Evolutionary conservation across 176 grass and related monocot species (phyloP).

Genomic region (Eragrostis nindensis): DNA sequence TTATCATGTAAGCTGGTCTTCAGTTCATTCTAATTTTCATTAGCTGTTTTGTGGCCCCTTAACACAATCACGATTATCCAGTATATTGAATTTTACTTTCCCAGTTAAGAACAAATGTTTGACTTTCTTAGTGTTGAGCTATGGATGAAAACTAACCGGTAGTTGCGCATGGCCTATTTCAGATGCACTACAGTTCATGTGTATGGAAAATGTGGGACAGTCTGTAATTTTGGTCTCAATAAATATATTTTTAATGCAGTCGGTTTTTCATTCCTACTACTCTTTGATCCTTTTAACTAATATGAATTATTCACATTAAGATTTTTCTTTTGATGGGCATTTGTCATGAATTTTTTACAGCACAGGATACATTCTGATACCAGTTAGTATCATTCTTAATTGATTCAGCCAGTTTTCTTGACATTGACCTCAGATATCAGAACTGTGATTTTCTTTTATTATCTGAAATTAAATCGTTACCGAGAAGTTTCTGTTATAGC

Average conservation of each 20-base stretch:
- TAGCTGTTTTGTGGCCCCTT: not conserved
- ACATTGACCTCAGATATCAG: slow-evolving; percentile 5
- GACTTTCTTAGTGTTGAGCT: slow-evolving; percentile 6
- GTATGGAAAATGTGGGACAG: not conserved
- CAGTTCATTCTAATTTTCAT: slow-evolving; percentile 23
- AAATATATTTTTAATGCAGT: not conserved
- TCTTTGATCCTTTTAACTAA: too few species aligned
- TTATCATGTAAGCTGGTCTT: slow-evolving; percentile 70
- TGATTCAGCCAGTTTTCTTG: slow-evolving; percentile 23
- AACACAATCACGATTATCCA: not conserved
- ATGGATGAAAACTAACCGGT: not conserved
- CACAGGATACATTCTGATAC: slow-evolving; percentile 7
- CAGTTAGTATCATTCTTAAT: slow-evolving; percentile 9
- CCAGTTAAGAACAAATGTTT: not conserved
- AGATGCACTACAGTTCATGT: slow-evolving; percentile 5
- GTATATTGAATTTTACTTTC: slow-evolving; percentile 7
- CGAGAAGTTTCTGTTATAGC: not conserved
- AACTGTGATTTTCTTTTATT: slow-evolving; percentile 2
- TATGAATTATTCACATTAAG: slow-evolving; percentile 4
- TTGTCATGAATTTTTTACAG: not conserved
- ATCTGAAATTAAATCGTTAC: not conserved
- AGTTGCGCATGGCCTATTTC: slow-evolving; percentile 4
- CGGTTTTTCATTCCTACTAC: not conserved
- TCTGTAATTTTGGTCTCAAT: slow-evolving; percentile 1
- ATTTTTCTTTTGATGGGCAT: not conserved